Evolutionary conservation across 2,329 filamentous ascomycete genomes (phyloP), one percentile per base, ranked within the genome.

Genomic region (Drechslera avenae): DNA sequence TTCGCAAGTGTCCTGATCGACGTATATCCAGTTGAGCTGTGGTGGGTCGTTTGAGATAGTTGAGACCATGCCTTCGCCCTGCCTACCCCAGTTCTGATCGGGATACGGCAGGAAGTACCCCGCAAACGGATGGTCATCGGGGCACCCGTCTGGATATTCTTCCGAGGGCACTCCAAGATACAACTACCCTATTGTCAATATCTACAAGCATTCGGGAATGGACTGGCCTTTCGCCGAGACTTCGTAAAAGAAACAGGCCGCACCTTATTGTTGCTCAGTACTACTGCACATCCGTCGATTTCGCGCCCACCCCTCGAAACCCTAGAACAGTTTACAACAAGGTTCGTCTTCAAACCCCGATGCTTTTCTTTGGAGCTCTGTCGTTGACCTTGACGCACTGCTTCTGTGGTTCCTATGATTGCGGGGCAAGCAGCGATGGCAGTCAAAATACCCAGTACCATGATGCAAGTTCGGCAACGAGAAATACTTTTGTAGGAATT

Each of bases 91-190:
- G 13, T 78, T 73, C 16, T 75, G 71, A 34, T 80, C 78, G 8
- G 82, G 81, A 53, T 83, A 83, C 7, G 76, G 75, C 2, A 84
- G 81, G 58, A 81, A 84, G 58, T 84, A 83, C 1, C 81, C 79
- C 23, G 78, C 73, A 30, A 80, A 79, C 2, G 78, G 76, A 64
- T 83, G 81, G 12, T 81, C 77, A 13, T 52, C 57, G 10, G 52
- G 13, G 32, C 36, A 35, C 1, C 51, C 55, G 23, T 59, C 60
- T 42, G 49, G 52, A 46, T 39, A 58, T 34, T 60, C 57, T 6
- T 46, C 52, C 31, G 55, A 56, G 4, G 60, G 46, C 19, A 57
- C 34, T 9, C 34, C 47, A 30, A 63, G 13, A 52, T 63, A 63
- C 21, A 63, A 23, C 21, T 23, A 7, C 21, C 6, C 7, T 5